These are phyloP conservation scores for Malassezia furfur DNA, from an alignment of 1,284 basidiomycete species.

Conservation along the genomic window DNA sequence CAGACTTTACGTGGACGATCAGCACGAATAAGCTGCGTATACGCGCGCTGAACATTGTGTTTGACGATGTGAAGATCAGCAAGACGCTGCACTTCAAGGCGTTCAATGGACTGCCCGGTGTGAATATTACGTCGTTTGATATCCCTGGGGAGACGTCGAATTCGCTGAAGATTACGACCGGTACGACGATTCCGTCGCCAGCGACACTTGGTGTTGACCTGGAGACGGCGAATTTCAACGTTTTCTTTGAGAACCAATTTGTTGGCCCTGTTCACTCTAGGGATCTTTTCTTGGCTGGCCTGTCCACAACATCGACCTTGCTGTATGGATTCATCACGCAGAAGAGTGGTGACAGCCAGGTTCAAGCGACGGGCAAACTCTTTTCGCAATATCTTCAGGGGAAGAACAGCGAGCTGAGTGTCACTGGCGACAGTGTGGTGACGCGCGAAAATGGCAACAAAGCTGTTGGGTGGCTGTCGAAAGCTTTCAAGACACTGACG, in stretches of 20 bases:
- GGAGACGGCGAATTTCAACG: conserved; percentile 60
- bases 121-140: conserved; percentile 60
- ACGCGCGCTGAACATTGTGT: conserved; percentile 61
- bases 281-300: conserved; percentile 56
- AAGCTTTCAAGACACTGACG: conserved; percentile 62
- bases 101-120: conserved; percentile 59
- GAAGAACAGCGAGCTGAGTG: conserved; percentile 57
- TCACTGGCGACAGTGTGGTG: conserved; percentile 59
- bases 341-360: conserved; percentile 52
- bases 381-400: conserved; percentile 63
- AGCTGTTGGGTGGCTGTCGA: conserved; percentile 62
- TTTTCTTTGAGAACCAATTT: conserved; percentile 49
- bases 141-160: conserved; percentile 57
- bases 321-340: conserved; percentile 60
- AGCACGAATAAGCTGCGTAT: conserved; percentile 59
- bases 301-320: conserved; percentile 54
- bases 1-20: conserved; percentile 63
- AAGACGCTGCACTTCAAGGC: conserved; percentile 63
- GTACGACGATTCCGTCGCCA: conserved; percentile 60
- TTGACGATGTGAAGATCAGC: conserved; percentile 59
- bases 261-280: conserved; percentile 51
- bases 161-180: conserved; percentile 63
- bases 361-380: conserved; percentile 55
- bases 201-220: conserved; percentile 64
- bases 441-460: conserved; percentile 40